Conservation (phyloP, 1,284 basidiomycete species). For the Fomitopsis schrenkii region DNA sequence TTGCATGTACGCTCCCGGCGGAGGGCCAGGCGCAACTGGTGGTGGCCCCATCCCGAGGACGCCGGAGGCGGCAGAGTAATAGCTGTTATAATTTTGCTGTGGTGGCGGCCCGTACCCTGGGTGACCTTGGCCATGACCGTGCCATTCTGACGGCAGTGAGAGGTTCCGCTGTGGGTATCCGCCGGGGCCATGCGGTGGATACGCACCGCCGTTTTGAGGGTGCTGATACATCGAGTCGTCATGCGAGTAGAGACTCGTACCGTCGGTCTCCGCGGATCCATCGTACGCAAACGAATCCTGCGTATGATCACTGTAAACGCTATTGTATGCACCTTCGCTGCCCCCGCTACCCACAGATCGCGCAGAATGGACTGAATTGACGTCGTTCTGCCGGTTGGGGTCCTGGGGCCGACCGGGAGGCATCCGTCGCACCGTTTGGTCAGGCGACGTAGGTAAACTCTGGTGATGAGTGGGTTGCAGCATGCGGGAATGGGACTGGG, state of each 20-base stretch:
- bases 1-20: background rate
- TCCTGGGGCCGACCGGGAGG: slow-evolving; percentile 18
- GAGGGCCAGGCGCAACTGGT: background rate
- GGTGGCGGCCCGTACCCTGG: slow-evolving; percentile 27
- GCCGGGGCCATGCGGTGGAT: slow-evolving; percentile 1
- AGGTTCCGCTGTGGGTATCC: slow-evolving; percentile 7
- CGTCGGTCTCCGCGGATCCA: slow-evolving; percentile 21
- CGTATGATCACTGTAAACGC: slow-evolving; percentile 19
- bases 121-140: slow-evolving; percentile 24
- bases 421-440: slow-evolving; percentile 15
- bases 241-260: slow-evolving; percentile 31
- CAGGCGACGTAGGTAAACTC: slow-evolving; percentile 21
- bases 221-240: slow-evolving; percentile 26
- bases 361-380: slow-evolving; percentile 24
- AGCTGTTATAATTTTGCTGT: slow-evolving; percentile 41
- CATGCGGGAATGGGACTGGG: slow-evolving; percentile 23
- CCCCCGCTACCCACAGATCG: slow-evolving; percentile 14
- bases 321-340: slow-evolving; percentile 21
- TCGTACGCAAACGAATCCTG: slow-evolving; percentile 19
- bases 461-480: slow-evolving; percentile 17
- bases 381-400: slow-evolving; percentile 14
- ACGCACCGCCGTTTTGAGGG: background rate
- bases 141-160: slow-evolving; percentile 27
- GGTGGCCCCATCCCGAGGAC: slow-evolving; percentile 65
- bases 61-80: slow-evolving; percentile 74